These are phyloP conservation scores for Elongisporangium undulatum DNA, from an alignment of 352 stramenopile genomes.

Conservation along the genomic window DNA sequence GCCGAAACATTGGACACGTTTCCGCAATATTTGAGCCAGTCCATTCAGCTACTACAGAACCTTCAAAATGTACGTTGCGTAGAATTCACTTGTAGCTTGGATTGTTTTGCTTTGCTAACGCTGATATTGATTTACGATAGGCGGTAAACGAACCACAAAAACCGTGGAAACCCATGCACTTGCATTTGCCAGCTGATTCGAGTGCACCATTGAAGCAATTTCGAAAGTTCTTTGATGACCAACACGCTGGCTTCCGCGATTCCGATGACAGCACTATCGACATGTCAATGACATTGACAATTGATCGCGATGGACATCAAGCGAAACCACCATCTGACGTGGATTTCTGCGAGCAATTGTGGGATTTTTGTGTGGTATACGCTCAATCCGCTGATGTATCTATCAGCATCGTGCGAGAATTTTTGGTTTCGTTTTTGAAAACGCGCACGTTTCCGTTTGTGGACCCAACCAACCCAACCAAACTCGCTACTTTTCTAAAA, in stretches of 20 bases:
- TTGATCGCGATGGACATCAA: slow-evolving; percentile 3
- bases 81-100: neutral
- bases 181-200: neutral
- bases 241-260: neutral
- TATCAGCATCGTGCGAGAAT: slow-evolving; percentile 5
- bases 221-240: slow-evolving; percentile 3
- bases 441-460: slow-evolving; percentile 8
- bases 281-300: slow-evolving; percentile 7
- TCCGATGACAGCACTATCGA: slow-evolving; percentile 11
- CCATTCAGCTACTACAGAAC: neutral
- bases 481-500: slow-evolving; percentile 8
- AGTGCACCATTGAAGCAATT: slow-evolving; percentile 3
- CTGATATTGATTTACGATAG: neutral
- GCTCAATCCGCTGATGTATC: neutral
- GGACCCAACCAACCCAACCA: slow-evolving; percentile 8
- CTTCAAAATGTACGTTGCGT: neutral
- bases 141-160: neutral
- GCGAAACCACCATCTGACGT: slow-evolving; percentile 4
- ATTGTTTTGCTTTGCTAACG: neutral
- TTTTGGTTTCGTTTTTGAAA: slow-evolving; percentile 4
- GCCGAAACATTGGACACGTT: neutral
- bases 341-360: slow-evolving; percentile 14
- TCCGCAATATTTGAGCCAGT: neutral
- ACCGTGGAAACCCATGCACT: neutral
- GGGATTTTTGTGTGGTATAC: slow-evolving; percentile 11